Conservation (phyloP, 768 basidiomycete species). For the Amanita molliuscula region DNA sequence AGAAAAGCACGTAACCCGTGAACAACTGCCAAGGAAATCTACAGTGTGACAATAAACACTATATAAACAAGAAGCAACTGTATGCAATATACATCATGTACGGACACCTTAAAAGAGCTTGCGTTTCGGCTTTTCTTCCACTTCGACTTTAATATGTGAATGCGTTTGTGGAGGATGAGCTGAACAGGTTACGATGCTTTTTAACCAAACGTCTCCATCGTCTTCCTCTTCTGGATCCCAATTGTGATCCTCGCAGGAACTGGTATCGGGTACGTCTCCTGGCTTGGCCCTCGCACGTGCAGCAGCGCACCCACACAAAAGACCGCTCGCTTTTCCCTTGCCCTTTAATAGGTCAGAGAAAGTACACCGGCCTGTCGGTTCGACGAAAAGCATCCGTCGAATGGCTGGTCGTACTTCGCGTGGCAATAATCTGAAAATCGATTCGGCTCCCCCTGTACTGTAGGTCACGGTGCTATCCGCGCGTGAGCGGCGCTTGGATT, state of each 20-base stretch:
- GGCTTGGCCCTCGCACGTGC: background rate
- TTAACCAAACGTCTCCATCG: slow-evolving; percentile 85
- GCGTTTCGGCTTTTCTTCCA: slow-evolving; percentile 67
- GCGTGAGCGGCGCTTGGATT: slow-evolving; percentile 28
- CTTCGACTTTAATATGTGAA: slow-evolving; percentile 61
- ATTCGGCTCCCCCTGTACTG: slow-evolving; percentile 73
- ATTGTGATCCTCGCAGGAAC: slow-evolving; percentile 54
- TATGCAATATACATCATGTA: background rate
- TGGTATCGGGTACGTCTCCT: slow-evolving; percentile 14
- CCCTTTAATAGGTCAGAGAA: slow-evolving; percentile 87
- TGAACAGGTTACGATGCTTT: slow-evolving; percentile 61
- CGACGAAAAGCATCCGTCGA: slow-evolving; percentile 89
- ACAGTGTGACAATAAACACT: slow-evolving; percentile 8
- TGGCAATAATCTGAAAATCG: slow-evolving; percentile 92
- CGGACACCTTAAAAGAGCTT: slow-evolving; percentile 50
- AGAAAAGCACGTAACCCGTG: background rate
- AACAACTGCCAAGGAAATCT: slow-evolving; percentile 2
- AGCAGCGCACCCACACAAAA: slow-evolving; percentile 71
- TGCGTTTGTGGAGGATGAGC: slow-evolving; percentile 40
- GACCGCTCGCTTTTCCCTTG: slow-evolving; percentile 56
- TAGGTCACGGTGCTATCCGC: slow-evolving; percentile 52
- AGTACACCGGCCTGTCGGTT: slow-evolving; percentile 83
- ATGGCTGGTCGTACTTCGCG: slow-evolving; percentile 86
- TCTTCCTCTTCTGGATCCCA: slow-evolving; percentile 59
- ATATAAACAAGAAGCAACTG: slow-evolving; percentile 10